Conservation (phyloP, 768 basidiomycete species). For the Boletus sp. region DNA sequence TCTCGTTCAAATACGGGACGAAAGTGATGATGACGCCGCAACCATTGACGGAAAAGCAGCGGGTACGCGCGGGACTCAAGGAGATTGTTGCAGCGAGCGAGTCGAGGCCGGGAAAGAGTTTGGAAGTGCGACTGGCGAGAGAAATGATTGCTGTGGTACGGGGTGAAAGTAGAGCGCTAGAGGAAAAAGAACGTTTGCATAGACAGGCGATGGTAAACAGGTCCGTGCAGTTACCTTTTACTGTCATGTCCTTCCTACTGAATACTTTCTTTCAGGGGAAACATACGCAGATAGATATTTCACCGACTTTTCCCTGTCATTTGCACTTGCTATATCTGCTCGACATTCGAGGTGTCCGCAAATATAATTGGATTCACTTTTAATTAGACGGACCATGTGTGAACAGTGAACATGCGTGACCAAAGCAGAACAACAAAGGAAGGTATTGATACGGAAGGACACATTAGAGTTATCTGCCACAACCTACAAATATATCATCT, state of each 20-base stretch:
- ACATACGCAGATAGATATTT: slow-evolving; percentile 12
- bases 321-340: neutral
- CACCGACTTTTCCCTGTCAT: neutral
- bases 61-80: slow-evolving; percentile 63
- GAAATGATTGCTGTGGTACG: slow-evolving; percentile 75
- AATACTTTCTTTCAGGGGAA: slow-evolving; percentile 21
- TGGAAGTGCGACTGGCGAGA: slow-evolving; percentile 72
- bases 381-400: too few species aligned
- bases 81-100: slow-evolving; percentile 71
- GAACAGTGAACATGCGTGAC: too few species aligned
- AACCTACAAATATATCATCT: too few species aligned
- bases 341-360: neutral
- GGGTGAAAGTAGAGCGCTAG: slow-evolving; percentile 57
- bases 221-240: slow-evolving; percentile 40
- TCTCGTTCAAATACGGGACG: slow-evolving; percentile 57
- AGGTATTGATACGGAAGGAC: neutral
- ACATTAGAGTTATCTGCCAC: too few species aligned
- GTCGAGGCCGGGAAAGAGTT: slow-evolving; percentile 49
- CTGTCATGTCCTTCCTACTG: neutral
- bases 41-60: slow-evolving; percentile 78
- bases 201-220: slow-evolving; percentile 74
- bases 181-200: slow-evolving; percentile 62
- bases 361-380: neutral
- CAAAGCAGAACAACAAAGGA: too few species aligned
- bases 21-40: slow-evolving; percentile 68